Evolutionary conservation across 768 basidiomycete species (phyloP).

Genomic region (Boletus coccyginus): DNA sequence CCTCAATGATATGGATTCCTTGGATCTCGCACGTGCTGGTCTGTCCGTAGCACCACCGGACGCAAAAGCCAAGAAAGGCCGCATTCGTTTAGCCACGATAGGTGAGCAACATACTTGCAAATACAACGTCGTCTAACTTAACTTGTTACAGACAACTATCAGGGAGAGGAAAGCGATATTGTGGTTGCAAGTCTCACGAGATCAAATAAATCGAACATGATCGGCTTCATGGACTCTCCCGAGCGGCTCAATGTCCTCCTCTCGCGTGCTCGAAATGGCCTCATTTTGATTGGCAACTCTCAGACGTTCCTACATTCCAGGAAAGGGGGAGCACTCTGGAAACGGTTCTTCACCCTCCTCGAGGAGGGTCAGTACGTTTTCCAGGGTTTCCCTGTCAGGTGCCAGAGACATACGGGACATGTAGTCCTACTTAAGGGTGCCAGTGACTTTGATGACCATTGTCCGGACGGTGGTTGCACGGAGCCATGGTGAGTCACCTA

Average conservation of each 20-base stretch:
- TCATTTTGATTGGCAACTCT: slow-evolving; percentile 65
- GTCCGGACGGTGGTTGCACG: slow-evolving; percentile 62
- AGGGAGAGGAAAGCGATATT: slow-evolving; percentile 72
- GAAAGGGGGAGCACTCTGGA: slow-evolving; percentile 16
- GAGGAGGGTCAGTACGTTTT: slow-evolving; percentile 8
- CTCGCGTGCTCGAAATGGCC: slow-evolving; percentile 60
- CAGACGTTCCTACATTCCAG: slow-evolving; percentile 46
- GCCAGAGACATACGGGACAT: slow-evolving; percentile 49
- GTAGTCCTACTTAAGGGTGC: slow-evolving; percentile 38
- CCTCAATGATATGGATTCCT: too few species aligned
- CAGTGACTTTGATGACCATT: slow-evolving; percentile 48
- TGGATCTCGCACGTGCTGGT: too few species aligned
- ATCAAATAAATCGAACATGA: slow-evolving; percentile 53
- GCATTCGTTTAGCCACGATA: slow-evolving; percentile 62
- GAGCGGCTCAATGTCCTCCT: slow-evolving; percentile 70
- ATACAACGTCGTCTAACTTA: background rate
- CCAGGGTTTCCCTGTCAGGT: slow-evolving; percentile 49
- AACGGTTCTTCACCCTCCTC: slow-evolving; percentile 8
- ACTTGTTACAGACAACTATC: slow-evolving; percentile 59
- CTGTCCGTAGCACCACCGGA: slow-evolving; percentile 30
- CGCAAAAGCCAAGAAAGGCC: slow-evolving; percentile 35
- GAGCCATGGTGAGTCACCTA: slow-evolving; percentile 48
- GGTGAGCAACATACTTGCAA: slow-evolving; percentile 35
- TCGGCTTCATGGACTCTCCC: slow-evolving; percentile 70
- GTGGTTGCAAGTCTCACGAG: slow-evolving; percentile 60